These are phyloP conservation scores for Fusarium sp. DNA, from an alignment of 2,329 filamentous ascomycete genomes.

Conservation along the genomic window DNA sequence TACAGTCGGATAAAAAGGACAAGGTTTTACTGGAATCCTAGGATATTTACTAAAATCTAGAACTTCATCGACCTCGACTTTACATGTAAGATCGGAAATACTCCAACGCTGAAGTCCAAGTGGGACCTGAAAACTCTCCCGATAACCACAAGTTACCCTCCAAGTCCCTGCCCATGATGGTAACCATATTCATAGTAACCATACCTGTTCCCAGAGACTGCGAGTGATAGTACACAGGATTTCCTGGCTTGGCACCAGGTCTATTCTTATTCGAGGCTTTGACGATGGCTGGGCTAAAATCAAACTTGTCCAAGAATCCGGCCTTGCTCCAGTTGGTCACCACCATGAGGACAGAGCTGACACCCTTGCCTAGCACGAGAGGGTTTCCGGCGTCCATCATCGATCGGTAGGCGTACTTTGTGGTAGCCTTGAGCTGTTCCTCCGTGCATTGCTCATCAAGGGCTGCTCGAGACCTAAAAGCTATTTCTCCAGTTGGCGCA, in stretches of 20 bases:
- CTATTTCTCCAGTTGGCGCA: neutral
- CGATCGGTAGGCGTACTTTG: neutral
- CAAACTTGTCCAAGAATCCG: neutral
- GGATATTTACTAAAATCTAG: neutral
- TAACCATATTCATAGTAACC: neutral
- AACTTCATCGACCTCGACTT: neutral
- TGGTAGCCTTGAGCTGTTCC: neutral
- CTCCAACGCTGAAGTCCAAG: neutral
- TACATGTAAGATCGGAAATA: neutral
- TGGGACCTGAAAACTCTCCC: neutral
- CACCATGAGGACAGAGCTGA: neutral
- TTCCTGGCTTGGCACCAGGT: neutral
- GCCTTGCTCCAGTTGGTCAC: neutral
- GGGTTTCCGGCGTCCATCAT: neutral
- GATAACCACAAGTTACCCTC: neutral
- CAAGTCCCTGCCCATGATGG: neutral
- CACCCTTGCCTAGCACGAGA: neutral
- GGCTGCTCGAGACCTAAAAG: neutral
- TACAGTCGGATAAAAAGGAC: neutral
- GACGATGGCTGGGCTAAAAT: neutral
- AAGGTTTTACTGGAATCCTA: too few species aligned
- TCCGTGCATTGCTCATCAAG: neutral
- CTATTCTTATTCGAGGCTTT: neutral
- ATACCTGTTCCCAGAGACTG: neutral
- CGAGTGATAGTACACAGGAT: neutral